phyloP scores from a whole-genome alignment of 2,329 filamentous ascomycete species.

The Seiridium unicorne region DNA sequence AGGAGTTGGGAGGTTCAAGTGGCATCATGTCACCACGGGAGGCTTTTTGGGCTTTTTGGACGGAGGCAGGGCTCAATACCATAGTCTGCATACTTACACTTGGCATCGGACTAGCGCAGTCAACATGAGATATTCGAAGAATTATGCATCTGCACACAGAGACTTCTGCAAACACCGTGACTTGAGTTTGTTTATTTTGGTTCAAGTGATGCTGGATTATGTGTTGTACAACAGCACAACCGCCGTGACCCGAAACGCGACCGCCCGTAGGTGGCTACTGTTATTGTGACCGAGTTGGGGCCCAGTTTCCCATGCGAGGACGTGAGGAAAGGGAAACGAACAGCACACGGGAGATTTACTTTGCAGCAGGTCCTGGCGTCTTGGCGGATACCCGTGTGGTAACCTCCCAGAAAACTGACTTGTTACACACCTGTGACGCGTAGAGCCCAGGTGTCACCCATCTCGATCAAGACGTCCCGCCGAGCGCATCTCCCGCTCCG shows the following conservation, averaged over 20 bases:
- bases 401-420: no score
- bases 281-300: not conserved
- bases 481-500: no score
- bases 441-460: no score
- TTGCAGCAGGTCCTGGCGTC: no score
- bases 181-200: not conserved
- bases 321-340: no score
- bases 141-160: not conserved
- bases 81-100: not conserved
- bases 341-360: no score
- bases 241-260: not conserved
- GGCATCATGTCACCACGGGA: not conserved
- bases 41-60: conserved; percentile 9
- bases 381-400: no score
- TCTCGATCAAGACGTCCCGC: no score
- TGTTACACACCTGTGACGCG: no score
- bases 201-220: not conserved
- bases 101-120: not conserved
- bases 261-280: not conserved
- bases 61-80: conserved; percentile 3
- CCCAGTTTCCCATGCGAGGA: not conserved
- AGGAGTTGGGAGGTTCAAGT: conserved; percentile 8
- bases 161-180: not conserved
- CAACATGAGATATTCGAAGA: not conserved
- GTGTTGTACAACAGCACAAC: not conserved